Evolutionary conservation across 345 rosid species (phyloP).

Genomic region (Xanthoceras sorbifolium): DNA sequence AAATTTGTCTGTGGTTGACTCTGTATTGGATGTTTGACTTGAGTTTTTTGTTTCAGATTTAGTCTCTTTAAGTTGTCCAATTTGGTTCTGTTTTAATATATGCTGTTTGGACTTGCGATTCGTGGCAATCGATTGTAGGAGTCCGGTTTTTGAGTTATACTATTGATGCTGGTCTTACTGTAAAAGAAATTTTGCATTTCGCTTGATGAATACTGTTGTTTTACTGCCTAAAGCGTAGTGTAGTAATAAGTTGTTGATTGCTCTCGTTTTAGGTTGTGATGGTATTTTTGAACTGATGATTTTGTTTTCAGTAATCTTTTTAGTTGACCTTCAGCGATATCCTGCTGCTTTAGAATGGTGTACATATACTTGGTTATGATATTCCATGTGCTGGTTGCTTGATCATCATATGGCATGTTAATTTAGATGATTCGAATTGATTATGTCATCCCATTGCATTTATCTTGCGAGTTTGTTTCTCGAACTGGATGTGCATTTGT

Average conservation of each 20-base stretch:
- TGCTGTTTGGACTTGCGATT: not conserved
- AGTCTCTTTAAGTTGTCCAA: not conserved
- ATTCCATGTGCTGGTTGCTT: not conserved
- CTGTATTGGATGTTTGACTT: not conserved
- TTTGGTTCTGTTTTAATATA: not conserved
- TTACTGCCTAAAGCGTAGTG: not conserved
- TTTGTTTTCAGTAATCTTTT: no score
- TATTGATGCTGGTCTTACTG: not conserved
- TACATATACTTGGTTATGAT: not conserved
- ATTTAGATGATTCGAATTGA: not conserved
- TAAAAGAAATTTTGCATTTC: no score
- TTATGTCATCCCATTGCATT: not conserved
- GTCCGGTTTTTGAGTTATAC: not conserved
- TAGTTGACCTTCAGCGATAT: not conserved
- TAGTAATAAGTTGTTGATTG: not conserved
- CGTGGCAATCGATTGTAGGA: not conserved
- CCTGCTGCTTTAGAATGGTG: not conserved
- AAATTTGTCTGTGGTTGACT: not conserved
- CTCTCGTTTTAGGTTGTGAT: no score
- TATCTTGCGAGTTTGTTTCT: not conserved
- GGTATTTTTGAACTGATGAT: no score
- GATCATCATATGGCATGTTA: not conserved
- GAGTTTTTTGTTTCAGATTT: not conserved
- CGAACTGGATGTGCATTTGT: not conserved
- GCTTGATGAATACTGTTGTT: no score